Evolutionary conservation across 371 early-diverging fungal genomes (phyloP), one percentile per base, ranked within the genome.

Genomic region (Dichotomocladium elegans): DNA sequence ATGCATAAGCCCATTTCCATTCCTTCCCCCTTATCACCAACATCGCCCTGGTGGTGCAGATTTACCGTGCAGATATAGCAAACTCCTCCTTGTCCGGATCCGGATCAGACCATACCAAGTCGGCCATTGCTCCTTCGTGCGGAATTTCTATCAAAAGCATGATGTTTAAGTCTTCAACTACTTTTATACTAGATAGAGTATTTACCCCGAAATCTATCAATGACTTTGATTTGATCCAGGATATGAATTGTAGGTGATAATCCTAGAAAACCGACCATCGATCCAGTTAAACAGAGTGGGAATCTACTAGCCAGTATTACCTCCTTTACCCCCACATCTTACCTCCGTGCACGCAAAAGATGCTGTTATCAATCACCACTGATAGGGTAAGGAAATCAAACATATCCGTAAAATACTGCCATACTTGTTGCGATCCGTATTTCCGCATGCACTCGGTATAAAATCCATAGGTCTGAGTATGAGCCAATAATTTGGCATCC

Each of bases 61-160:
- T 24, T 53, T 71, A 82, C 83, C 92, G 82, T 37, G 93, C 90
- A 2, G 92, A 91, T 11, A 93, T 81, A n/a, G 86, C 77, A 70
- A 93, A 95, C 30, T 90, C 91, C 35, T 82, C 80, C 53, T 87
- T 81, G 60, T 87, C 91, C 14, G 83, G 80, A 59, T 87, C 85
- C 4, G 99, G 99, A 79, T 99, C 99, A 11, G 94, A 93, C 99
- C 99, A 99, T n/a, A 98, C 91, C 15, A 99, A 70, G 70, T 99
- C 99, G 26, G 96, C 95, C 92, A 99, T 97, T 4, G 93, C 87
- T n/a, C 99, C 99, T 68, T 95, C 94, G 64, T 96, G 95, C 4
- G 99, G 98, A 31, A 97, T 90, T 69, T 99, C 97, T 85, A 73
- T 44, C 17, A 15, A n/a, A n/a, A 53, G 11, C 28, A 11, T 14